phyloP scores from a whole-genome alignment of 345 rosid genomes.

The Erucastrum elatum region DNA sequence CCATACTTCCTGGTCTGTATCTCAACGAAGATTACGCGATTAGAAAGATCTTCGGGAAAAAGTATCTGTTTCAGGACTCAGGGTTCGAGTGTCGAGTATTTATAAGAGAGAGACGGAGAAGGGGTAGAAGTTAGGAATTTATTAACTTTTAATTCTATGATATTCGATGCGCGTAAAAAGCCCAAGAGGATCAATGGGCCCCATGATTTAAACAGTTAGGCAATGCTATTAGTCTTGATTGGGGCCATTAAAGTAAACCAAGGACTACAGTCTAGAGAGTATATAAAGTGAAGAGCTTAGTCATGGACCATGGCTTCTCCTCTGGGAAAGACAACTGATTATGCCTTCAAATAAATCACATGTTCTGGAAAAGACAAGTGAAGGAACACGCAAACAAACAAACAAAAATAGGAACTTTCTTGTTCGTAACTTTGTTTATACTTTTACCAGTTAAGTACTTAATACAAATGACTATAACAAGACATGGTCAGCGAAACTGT shows the following conservation, averaged over 20 bases:
- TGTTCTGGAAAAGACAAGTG: not conserved
- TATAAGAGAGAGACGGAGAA: not conserved
- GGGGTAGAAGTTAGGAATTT: not conserved
- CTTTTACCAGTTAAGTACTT: not conserved
- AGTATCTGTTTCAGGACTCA: not conserved
- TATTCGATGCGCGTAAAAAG: not conserved
- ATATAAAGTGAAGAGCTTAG: too few species aligned
- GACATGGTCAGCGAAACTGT: not conserved
- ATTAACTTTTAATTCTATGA: not conserved
- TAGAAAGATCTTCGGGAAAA: not conserved
- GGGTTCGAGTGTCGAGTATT: constrained; percentile 18
- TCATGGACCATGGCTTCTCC: not conserved
- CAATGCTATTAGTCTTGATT: not conserved
- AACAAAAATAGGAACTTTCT: not conserved
- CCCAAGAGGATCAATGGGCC: not conserved
- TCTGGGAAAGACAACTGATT: not conserved
- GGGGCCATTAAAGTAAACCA: not conserved
- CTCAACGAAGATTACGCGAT: not conserved
- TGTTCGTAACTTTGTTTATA: not conserved
- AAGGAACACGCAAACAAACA: too few species aligned
- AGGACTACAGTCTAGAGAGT: too few species aligned
- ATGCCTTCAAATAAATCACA: not conserved
- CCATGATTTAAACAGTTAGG: not conserved
- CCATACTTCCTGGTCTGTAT: constrained; percentile 57
- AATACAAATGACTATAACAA: not conserved